Evolutionary conservation across 345 rosid species (phyloP).

Genomic region (Salix dunnii): DNA sequence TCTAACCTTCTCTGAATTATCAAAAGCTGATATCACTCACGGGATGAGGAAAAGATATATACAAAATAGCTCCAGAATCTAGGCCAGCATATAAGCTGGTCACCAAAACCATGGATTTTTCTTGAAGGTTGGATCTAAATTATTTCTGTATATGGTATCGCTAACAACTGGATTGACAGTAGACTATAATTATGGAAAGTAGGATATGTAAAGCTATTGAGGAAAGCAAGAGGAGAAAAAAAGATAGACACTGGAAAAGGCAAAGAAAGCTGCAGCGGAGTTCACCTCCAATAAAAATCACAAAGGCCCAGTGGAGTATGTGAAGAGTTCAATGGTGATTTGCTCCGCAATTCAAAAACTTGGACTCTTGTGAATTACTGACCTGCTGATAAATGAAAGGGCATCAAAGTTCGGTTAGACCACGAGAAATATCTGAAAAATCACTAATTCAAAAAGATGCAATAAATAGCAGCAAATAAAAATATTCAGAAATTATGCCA

Average conservation of each 20-base stretch:
- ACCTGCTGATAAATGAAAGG: slow-evolving; percentile 39
- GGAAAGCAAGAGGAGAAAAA: slow-evolving; percentile 23
- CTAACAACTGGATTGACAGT: slow-evolving; percentile 14
- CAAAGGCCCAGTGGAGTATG: slow-evolving; percentile 31
- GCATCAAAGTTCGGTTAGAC: slow-evolving; percentile 40
- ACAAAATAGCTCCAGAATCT: slow-evolving; percentile 18
- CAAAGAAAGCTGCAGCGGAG: slow-evolving; percentile 36
- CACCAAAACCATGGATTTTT: slow-evolving; percentile 18
- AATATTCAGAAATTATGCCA: slow-evolving; percentile 14
- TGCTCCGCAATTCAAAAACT: slow-evolving; percentile 42
- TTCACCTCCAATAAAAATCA: slow-evolving; percentile 39
- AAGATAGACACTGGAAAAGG: slow-evolving; percentile 25
- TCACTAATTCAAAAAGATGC: slow-evolving; percentile 31
- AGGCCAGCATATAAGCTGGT: slow-evolving; percentile 20
- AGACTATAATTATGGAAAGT: slow-evolving; percentile 22
- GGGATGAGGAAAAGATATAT: slow-evolving; percentile 18
- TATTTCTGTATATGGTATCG: slow-evolving; percentile 19
- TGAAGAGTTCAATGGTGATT: slow-evolving; percentile 44
- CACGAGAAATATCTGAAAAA: slow-evolving; percentile 51
- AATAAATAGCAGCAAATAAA: slow-evolving; percentile 32
- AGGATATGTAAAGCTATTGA: slow-evolving; percentile 22
- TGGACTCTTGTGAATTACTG: slow-evolving; percentile 50
- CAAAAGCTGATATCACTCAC: slow-evolving; percentile 16
- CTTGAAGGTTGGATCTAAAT: slow-evolving; percentile 29
- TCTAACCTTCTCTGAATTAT: slow-evolving; percentile 22